Conservation (phyloP, 2,329 filamentous ascomycete species). For the Hypoxylon sp. region DNA sequence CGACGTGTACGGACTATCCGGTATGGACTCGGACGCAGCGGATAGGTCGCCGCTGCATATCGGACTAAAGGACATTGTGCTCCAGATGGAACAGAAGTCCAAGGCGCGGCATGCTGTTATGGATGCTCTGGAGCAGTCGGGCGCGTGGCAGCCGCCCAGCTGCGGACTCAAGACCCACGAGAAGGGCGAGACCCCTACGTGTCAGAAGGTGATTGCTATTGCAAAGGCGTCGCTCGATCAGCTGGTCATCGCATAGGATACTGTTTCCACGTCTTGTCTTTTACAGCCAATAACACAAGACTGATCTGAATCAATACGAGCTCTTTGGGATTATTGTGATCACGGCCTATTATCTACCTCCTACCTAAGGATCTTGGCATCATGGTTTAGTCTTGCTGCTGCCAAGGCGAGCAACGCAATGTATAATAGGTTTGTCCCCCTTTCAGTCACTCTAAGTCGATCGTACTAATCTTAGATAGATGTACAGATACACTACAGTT, state of each 20-base stretch:
- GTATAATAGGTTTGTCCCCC: not conserved
- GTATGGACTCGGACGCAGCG: constrained; percentile 28
- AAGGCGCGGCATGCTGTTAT: constrained; percentile 61
- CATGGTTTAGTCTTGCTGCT: not conserved
- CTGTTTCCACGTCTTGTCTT: too few relatives aligned
- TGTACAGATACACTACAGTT: not conserved
- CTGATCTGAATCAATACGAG: not conserved
- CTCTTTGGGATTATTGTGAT: not conserved
- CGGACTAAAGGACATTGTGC: constrained; percentile 67
- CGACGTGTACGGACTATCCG: constrained; percentile 67
- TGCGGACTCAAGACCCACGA: constrained; percentile 47
- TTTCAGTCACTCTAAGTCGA: not conserved
- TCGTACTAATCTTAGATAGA: not conserved
- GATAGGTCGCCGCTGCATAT: constrained; percentile 52
- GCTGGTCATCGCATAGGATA: constrained; percentile 63
- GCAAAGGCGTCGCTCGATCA: constrained; percentile 66
- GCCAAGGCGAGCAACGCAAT: not conserved
- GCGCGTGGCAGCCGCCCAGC: constrained; percentile 48
- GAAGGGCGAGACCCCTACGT: constrained; percentile 57
- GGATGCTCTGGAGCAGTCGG: constrained; percentile 59
- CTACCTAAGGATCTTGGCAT: too few relatives aligned
- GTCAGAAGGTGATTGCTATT: constrained; percentile 64
- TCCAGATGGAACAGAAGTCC: constrained; percentile 64
- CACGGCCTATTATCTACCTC: not conserved
- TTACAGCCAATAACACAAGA: too few relatives aligned